Evolutionary conservation across 2,329 filamentous ascomycete genomes (phyloP).

Genomic region (Macrophomina phaseolina): DNA sequence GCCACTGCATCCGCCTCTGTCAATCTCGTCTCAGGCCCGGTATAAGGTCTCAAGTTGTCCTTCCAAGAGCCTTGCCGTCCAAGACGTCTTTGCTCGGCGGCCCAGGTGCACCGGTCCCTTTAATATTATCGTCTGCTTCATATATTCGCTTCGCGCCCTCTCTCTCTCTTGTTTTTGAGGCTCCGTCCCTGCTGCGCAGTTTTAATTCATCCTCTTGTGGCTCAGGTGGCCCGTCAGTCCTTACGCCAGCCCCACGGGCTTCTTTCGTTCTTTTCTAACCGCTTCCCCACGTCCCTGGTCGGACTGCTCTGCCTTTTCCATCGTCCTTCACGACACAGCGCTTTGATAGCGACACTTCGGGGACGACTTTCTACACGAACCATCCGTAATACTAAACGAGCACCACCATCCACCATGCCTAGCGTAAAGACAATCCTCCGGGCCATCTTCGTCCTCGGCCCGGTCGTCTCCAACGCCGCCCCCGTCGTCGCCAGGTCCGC

Average conservation of each 20-base stretch:
- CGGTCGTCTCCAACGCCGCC: constrained; percentile 33
- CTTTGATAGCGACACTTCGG: constrained; percentile 14
- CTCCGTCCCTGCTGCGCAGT: constrained; percentile 25
- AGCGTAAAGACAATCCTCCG: constrained; percentile 44
- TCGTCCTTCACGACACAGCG: neutral
- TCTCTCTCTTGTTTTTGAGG: constrained; percentile 38
- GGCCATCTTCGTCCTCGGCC: constrained; percentile 43
- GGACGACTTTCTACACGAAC: neutral
- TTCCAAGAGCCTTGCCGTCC: constrained; percentile 9
- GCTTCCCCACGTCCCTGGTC: constrained; percentile 20
- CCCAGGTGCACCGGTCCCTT: constrained; percentile 13
- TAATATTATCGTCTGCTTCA: constrained; percentile 14
- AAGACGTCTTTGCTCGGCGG: constrained; percentile 9
- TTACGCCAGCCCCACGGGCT: neutral
- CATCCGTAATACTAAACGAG: constrained; percentile 33
- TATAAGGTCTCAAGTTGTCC: constrained; percentile 24
- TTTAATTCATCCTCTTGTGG: constrained; percentile 11
- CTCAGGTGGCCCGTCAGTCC: constrained; percentile 17
- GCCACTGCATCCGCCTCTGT: constrained; percentile 6
- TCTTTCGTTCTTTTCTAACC: constrained; percentile 11
- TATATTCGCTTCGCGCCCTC: constrained; percentile 27
- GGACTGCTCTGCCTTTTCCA: constrained; percentile 21
- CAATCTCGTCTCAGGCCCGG: constrained; percentile 15
- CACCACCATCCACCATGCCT: constrained; percentile 39
- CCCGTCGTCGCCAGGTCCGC: neutral